Percentiles rank a stretch among this genome's conserved stretches.
These are phyloP conservation scores for Microdochium paspali DNA, from an alignment of 2,329 filamentous ascomycete genomes.

Conservation along the genomic window DNA sequence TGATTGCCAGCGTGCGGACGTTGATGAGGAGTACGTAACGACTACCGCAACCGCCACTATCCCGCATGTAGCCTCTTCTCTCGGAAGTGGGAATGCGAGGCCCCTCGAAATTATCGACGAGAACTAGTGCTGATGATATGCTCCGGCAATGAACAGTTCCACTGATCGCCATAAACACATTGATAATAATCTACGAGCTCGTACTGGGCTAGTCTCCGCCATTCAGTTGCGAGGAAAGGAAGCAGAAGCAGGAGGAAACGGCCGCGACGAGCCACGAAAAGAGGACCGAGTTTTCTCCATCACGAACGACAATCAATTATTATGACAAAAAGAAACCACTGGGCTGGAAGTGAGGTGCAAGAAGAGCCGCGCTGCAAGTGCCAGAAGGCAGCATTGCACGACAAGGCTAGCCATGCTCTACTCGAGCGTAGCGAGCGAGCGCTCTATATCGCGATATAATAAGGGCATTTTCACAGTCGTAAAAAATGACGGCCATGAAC, in stretches of 20 bases:
- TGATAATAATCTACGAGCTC: constrained; percentile 77
- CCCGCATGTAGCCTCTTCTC: too few species aligned
- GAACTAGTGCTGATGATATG: background rate
- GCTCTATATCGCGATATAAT: too few species aligned
- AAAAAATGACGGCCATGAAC: background rate
- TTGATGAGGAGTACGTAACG: constrained; percentile 81
- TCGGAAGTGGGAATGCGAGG: too few species aligned
- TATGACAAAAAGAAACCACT: too few species aligned
- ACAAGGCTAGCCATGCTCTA: too few species aligned
- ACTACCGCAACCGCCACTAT: too few species aligned
- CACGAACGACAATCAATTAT: too few species aligned
- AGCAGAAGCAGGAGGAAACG: background rate
- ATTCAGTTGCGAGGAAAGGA: background rate
- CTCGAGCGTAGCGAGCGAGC: too few species aligned
- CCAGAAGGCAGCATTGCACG: too few species aligned
- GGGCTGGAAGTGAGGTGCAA: too few species aligned
- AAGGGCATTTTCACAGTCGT: background rate
- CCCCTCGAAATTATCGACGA: constrained; percentile 2
- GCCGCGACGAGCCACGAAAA: background rate
- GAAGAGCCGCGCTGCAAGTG: too few species aligned
- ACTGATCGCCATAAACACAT: constrained; percentile 70
- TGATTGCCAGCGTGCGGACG: constrained; percentile 84
- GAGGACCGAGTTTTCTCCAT: background rate
- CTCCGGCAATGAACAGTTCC: constrained; percentile 53
- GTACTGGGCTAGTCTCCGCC: constrained; percentile 49